Evolutionary conservation across 116 monocot genomes (phyloP).

Genomic region (Posidonia oceanica): DNA sequence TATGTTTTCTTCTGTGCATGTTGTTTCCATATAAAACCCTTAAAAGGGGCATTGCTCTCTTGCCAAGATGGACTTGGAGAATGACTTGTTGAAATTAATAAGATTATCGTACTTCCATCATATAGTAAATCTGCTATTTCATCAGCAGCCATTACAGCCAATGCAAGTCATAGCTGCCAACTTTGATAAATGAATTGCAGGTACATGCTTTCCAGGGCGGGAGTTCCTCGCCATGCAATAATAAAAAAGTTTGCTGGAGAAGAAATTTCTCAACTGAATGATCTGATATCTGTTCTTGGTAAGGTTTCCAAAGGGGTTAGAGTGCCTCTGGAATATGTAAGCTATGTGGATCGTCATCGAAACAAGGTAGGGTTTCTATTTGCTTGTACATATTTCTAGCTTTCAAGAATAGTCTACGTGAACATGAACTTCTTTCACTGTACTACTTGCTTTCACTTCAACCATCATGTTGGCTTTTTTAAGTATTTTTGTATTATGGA

Average conservation of each 20-base stretch:
- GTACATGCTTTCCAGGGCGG: conserved; percentile 87
- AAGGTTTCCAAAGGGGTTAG: conserved; percentile 72
- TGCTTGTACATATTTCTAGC: neutral
- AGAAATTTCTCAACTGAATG: conserved; percentile 50
- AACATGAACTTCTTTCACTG: neutral
- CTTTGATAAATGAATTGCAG: conserved; percentile 18
- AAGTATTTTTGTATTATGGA: too few species aligned
- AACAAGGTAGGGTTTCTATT: conserved; percentile 41
- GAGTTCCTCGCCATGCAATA: conserved; percentile 86
- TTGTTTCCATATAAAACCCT: too few species aligned
- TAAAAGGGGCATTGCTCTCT: too few species aligned
- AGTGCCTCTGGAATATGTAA: conserved; percentile 83
- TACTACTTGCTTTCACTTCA: neutral
- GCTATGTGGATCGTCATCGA: conserved; percentile 69
- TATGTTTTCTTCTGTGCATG: too few species aligned
- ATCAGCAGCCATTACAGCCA: too few species aligned
- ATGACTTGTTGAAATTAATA: too few species aligned
- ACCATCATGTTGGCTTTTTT: too few species aligned
- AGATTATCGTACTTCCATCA: too few species aligned
- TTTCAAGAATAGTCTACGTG: neutral
- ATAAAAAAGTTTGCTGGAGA: conserved; percentile 91
- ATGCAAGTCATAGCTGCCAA: too few species aligned
- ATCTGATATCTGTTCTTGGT: conserved; percentile 47
- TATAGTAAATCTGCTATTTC: too few species aligned
- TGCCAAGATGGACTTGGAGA: too few species aligned